Conservation (phyloP, 768 basidiomycete genomes). For the Termitomyces sp. region DNA sequence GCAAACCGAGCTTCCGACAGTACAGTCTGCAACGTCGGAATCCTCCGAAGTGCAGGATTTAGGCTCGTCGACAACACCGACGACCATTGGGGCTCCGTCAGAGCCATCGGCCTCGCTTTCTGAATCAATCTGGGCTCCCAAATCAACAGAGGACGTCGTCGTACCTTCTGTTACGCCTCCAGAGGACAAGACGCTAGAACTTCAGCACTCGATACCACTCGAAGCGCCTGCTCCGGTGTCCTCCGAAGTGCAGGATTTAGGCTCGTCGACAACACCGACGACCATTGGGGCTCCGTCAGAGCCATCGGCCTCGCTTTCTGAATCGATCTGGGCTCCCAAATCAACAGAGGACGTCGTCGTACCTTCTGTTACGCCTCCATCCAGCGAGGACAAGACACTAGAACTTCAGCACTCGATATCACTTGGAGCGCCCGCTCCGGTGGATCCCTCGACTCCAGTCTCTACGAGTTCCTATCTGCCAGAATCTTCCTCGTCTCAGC, state of each 20-base stretch:
- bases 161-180: neutral
- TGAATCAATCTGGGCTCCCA: neutral
- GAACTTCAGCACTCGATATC: neutral
- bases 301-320: neutral
- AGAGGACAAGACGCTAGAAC: too few species aligned
- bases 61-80: neutral
- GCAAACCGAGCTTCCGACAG: too few species aligned
- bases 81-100: neutral
- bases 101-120: neutral
- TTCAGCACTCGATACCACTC: too few species aligned
- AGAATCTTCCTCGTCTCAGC: neutral
- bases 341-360: neutral
- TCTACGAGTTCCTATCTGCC: neutral
- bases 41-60: neutral
- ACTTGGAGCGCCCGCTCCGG: neutral
- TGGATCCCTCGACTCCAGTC: neutral
- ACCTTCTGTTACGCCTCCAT: neutral
- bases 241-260: neutral
- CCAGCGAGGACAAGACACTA: neutral
- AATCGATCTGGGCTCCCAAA: neutral
- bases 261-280: neutral
- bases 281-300: neutral
- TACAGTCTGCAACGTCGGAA: too few species aligned
- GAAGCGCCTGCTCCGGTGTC: too few species aligned
- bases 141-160: neutral